Conservation (phyloP, 805 yeast species). For the Blastobotrys mokoenaii region DNA sequence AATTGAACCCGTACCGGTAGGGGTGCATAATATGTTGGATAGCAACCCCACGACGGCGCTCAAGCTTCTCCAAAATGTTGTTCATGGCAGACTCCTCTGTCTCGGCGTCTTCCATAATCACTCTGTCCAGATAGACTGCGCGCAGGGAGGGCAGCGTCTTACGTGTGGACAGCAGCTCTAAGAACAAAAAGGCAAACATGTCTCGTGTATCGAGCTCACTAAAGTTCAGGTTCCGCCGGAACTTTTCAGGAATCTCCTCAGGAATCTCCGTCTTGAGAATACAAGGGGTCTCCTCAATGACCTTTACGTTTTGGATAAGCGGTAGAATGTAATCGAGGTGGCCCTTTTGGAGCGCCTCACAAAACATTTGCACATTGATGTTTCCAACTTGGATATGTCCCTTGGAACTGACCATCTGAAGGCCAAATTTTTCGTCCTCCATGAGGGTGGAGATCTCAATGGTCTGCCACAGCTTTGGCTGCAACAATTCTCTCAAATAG, state of each 20-base stretch:
- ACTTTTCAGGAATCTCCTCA: background rate
- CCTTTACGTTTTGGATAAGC: background rate
- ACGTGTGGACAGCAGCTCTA: background rate
- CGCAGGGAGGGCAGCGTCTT: background rate
- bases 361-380: slow-evolving; percentile 1
- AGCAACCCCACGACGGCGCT: background rate
- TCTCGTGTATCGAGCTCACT: background rate
- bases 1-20: background rate
- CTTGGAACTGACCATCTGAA: background rate
- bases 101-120: background rate
- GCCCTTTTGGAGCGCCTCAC: background rate
- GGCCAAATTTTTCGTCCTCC: background rate
- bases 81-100: background rate
- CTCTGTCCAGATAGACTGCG: background rate
- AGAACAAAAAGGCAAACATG: background rate
- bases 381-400: background rate
- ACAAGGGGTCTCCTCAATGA: background rate
- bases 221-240: background rate
- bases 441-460: background rate
- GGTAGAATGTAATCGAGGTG: background rate
- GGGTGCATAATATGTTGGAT: background rate
- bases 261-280: background rate
- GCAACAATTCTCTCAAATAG: background rate
- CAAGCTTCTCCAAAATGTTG: background rate
- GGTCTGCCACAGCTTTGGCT: background rate